Evolutionary conservation across 2,329 filamentous ascomycete genomes (phyloP), one percentile per base, ranked within the genome.

Genomic region (Xylaria sp.): DNA sequence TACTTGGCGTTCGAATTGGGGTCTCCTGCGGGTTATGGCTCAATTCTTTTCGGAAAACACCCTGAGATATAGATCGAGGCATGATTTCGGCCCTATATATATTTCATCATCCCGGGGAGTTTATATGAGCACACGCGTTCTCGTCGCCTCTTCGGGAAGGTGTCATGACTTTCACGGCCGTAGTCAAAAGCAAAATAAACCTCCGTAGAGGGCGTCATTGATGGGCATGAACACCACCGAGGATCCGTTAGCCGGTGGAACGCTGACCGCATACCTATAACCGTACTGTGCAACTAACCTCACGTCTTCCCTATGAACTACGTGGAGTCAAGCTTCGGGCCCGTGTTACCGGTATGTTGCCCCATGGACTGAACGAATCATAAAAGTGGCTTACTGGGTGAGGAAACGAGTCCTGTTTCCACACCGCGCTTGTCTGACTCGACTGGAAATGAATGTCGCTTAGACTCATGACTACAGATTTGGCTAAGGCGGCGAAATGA

Each of bases 111-210:
- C 45, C 36, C 12, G 32, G 27, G 59, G n/a, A 58, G 48, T 45
- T 70, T 63, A 64, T 17, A 30, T 27, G 27, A 45, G 19, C 7
- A 65, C 3, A 27, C 54, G 64, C 19, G 66, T 60, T n/a, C 60
- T 47, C 21, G 39, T 50, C 19, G 53, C 70, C 50, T 70, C 61
- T 59, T 65, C 30, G 14, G 21, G 54, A 59, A 54, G 27, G 65
- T 50, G 62, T 45, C 61, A 48, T 51, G 30, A 32, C 64, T 58
- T 19, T 61, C 70, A 69, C 70, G 70, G 71, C 71, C 68, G 71
- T 73, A 72, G 53, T 56, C 55, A 64, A 54, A 60, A 45, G 14
- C 59, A 62, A 55, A 47, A 47, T 64, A 45, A 68, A 65, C 60
- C 39, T 64, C 19, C 24, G 4, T 55, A 14, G 57, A 66, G 55